Base-by-base conservation (phyloP, 768 basidiomycete genomes). In the Russula olivacea region DNA sequence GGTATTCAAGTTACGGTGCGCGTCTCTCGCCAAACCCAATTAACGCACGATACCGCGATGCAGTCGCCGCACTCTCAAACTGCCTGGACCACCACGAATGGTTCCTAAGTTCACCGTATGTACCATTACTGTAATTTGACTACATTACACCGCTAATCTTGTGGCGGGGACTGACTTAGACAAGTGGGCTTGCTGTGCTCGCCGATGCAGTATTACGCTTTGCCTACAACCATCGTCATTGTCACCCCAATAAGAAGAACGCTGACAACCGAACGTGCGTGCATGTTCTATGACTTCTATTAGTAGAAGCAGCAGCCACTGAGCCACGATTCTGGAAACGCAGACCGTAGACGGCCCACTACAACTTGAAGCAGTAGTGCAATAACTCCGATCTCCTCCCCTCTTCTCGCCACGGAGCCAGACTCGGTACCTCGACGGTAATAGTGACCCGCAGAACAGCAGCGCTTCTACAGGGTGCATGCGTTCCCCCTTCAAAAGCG, bases 91-190 rank as follows among this genome's bases (percentile, higher is more conserved):
- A 81, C 3, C 87, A 92, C 69, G 82, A 81, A 64, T 93, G 91
- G 91, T 88, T 93, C 74, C 80, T 93, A 3, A 85, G 79, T 41
- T 92, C 89, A 14, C 75, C 73, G 91, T 91, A 71, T 52, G 81
- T 69, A 67, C 49, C 64, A 3, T n/a, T n/a, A n/a, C n/a, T n/a
- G 52, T 43, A 56, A 45, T 51, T 50, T 7, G 59, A 15, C 43
- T 11, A 12, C 23, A n/a, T 47, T 45, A 50, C 30, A 40, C 32
- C 62, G 10, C 38, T 48, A 64, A 48, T 41, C 36, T 54, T 17
- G 19, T 40, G 21, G 11, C 61, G 45, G n/a, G n/a, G n/a, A n/a
- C n/a, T n/a, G n/a, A n/a, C n/a, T n/a, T n/a, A 5, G 45, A n/a
- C 4, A 47, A 93, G 91, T 54, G 77, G 78, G 28, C 88, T 91